Percentiles rank a stretch among this genome's conserved stretches.
Evolutionary conservation across 2,329 filamentous ascomycete genomes (phyloP).

Genomic region (Epichloe amarillans): DNA sequence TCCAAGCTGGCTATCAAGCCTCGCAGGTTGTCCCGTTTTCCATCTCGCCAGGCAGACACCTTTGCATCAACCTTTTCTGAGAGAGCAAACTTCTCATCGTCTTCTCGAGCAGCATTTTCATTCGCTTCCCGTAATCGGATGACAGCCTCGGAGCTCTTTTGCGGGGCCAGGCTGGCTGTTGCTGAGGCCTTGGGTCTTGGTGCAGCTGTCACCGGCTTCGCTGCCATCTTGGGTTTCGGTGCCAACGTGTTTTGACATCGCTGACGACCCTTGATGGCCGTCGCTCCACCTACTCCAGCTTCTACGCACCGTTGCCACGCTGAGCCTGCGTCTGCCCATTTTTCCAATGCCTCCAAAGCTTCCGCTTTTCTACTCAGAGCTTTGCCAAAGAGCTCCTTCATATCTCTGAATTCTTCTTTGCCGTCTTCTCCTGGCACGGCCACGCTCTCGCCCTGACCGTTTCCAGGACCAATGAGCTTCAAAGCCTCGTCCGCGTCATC

Average conservation of each 20-base stretch:
- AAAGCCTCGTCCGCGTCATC: slow-evolving; percentile 73
- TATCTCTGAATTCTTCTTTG: slow-evolving; percentile 58
- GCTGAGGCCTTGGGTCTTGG: slow-evolving; percentile 32
- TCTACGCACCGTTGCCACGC: slow-evolving; percentile 79
- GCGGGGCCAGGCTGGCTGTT: slow-evolving; percentile 25
- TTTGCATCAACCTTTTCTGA: slow-evolving; percentile 73
- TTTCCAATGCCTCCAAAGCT: slow-evolving; percentile 88
- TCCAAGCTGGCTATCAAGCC: slow-evolving; percentile 81
- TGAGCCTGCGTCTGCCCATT: slow-evolving; percentile 69
- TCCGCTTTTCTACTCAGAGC: slow-evolving; percentile 90
- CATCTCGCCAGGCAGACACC: slow-evolving; percentile 71
- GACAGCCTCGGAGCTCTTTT: slow-evolving; percentile 61
- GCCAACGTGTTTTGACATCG: slow-evolving; percentile 79
- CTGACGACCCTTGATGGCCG: slow-evolving; percentile 73
- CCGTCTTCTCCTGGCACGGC: slow-evolving; percentile 45
- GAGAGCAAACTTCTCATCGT: slow-evolving; percentile 86
- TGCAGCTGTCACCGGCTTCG: slow-evolving; percentile 28
- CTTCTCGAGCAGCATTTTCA: slow-evolving; percentile 68
- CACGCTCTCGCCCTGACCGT: slow-evolving; percentile 70
- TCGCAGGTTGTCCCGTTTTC: slow-evolving; percentile 84
- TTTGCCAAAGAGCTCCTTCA: slow-evolving; percentile 89
- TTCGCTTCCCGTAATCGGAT: slow-evolving; percentile 72
- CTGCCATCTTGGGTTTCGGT: slow-evolving; percentile 42
- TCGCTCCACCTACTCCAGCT: slow-evolving; percentile 70
- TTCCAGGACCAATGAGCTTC: slow-evolving; percentile 61